A percentile compares a stretch with the other conserved stretches of the same genome.
phyloP scores from a whole-genome alignment of 805 yeast species.

The Saccharomycopsis selenospora region DNA sequence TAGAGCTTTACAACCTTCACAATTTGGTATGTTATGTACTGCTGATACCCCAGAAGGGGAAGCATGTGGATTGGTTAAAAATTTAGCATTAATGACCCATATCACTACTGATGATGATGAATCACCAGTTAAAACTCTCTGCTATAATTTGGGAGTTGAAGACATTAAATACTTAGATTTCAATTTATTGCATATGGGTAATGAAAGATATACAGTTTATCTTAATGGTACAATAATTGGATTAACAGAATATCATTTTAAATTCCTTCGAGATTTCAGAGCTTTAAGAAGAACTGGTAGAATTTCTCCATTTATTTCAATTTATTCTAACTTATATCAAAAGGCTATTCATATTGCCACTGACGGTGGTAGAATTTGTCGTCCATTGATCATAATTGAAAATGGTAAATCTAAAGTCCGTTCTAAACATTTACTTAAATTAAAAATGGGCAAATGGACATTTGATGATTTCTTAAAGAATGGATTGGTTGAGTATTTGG shows the following conservation, averaged over 20 bases:
- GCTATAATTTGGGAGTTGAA: constrained; percentile 84
- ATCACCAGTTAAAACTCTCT: constrained; percentile 69
- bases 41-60: constrained; percentile 99
- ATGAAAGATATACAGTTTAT: constrained; percentile 74
- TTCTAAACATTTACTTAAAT: constrained; percentile 56
- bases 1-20: constrained; percentile 97
- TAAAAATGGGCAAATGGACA: constrained; percentile 64
- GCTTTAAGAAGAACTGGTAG: constrained; percentile 74
- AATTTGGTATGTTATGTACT: constrained; percentile 97
- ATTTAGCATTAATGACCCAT: constrained; percentile 96
- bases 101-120: constrained; percentile 98
- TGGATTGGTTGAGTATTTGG: constrained; percentile 91
- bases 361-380: constrained; percentile 97
- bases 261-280: constrained; percentile 75
- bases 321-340: constrained; percentile 85
- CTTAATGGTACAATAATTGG: constrained; percentile 94
- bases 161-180: constrained; percentile 76
- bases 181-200: constrained; percentile 64
- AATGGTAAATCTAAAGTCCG: constrained; percentile 58
- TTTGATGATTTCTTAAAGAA: constrained; percentile 83
- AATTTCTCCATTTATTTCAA: constrained; percentile 83
- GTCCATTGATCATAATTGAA: constrained; percentile 87
- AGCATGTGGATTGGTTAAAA: constrained; percentile 97
- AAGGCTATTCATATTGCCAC: constrained; percentile 95
- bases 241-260: constrained; percentile 77